Evolutionary conservation across 176 grass and related monocot species (phyloP), one percentile per base, ranked within the genome.

Genomic region (Zizania latifolia): DNA sequence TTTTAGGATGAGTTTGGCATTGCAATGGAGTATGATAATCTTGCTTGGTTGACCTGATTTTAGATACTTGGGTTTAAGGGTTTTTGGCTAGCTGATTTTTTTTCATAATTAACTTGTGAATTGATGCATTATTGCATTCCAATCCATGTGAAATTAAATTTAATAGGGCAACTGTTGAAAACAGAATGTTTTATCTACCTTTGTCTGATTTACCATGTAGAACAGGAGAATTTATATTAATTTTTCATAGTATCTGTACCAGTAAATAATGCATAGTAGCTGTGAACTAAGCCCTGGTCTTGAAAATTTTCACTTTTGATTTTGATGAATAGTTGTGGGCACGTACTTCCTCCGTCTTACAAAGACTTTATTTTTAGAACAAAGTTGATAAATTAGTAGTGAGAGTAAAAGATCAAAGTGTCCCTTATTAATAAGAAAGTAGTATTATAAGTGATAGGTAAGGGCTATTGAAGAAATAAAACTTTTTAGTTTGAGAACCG

Each of bases 11-110:
- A 21, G 46, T 50, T 50, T 50, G 17, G 3, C 6, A 50, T 21
- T 50, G 46, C n/a, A 50, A 6, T 50, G 46, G 46, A 62, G 46
- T 21, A 48, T n/a, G 46, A 50, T 50, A 50, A 21, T 50, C 17
- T 21, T 50, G 46, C 16, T 50, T 48, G 16, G 44, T 48, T 48
- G 0, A 48, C 5, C 4, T 48, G 44, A 10, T 43, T 36, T 43
- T 43, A 43, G 39, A 66, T 63, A 77, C 65, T 85, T 64, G 22
- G n/a, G n/a, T n/a, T n/a, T n/a, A n/a, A n/a, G n/a, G n/a, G n/a
- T n/a, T n/a, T n/a, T 43, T 15, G 10, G 40, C 44, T 4, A 16
- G 6, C 43, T 45, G 43, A 16, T 45, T 45, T 45, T 45, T 48
- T n/a, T n/a, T 48, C 14, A 48, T 10, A 48, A 19, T 48, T 16